Percentiles rank a stretch among this genome's conserved stretches.
Evolutionary conservation across 768 basidiomycete genomes (phyloP).

Genomic region (Daedaleopsis nitida): DNA sequence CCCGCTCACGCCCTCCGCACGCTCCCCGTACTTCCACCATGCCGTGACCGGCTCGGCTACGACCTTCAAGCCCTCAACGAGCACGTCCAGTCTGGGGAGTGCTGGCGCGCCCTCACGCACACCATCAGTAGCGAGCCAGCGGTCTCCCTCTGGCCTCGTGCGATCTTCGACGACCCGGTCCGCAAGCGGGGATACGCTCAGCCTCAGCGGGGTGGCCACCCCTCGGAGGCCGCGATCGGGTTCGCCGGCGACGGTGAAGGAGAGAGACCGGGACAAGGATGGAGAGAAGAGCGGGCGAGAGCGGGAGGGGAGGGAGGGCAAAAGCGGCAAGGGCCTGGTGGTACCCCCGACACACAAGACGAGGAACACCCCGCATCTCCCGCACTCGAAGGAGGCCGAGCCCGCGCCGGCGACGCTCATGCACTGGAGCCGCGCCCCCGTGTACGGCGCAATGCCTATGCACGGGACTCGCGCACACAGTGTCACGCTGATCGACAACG

Average conservation of each 20-base stretch:
- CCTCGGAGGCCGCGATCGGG: constrained; percentile 14
- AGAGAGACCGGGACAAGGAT: constrained; percentile 17
- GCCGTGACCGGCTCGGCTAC: constrained; percentile 37
- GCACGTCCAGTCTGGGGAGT: constrained; percentile 33
- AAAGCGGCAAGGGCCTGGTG: constrained; percentile 6
- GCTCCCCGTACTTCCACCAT: constrained; percentile 42
- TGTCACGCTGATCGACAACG: constrained; percentile 78
- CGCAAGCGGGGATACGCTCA: constrained; percentile 17
- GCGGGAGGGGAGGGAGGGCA: constrained; percentile 15
- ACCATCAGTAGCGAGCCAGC: constrained; percentile 10
- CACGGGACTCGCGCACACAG: constrained; percentile 80
- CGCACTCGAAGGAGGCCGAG: constrained; percentile 59
- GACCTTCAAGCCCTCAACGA: constrained; percentile 36
- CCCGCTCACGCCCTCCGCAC: constrained; percentile 24
- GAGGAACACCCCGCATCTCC: constrained; percentile 58
- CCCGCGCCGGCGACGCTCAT: constrained; percentile 71
- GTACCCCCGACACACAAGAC: constrained; percentile 35
- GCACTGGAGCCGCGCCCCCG: constrained; percentile 87
- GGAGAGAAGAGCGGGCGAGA: constrained; percentile 15
- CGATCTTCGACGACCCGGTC: constrained; percentile 15
- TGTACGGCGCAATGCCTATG: constrained; percentile 68
- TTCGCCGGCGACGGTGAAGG: constrained; percentile 18
- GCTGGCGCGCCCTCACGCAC: constrained; percentile 27
- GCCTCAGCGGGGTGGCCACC: constrained; percentile 13
- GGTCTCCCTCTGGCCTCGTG: constrained; percentile 17